Evolutionary conservation across 257 asterid genomes (phyloP), one percentile per base, ranked within the genome.

Genomic region (Solanum habrochaites): DNA sequence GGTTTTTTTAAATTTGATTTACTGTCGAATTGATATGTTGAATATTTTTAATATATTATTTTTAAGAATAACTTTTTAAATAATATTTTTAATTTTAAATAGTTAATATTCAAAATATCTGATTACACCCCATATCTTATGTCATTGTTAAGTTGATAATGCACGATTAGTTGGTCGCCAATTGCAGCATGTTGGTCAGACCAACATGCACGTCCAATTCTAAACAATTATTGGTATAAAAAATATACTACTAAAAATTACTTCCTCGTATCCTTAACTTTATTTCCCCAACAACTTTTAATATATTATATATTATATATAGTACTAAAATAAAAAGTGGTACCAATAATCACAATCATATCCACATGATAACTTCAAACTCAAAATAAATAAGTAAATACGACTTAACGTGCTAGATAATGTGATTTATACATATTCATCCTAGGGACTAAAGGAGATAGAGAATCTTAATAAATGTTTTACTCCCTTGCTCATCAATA

Each of bases 1-100:
- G 29, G 32, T 2, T 0, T 66, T 5, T 25, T 66, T 0, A 37
- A 4, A n/a, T n/a, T n/a, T 62, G 1, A 66, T 64, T 11, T 66
- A n/a, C 12, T 4, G 11, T 1, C 3, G 2, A 1, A 11, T n/a
- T 5, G n/a, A 5, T 25, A 5, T 12, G 2, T 66, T 25, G 0
- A 2, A 25, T 1, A 66, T 25, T 25, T 5, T n/a, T 11, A 62
- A 0, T 27, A 27, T 27, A 20, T 56, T 20, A 56, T 56, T 20
- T 56, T 56, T 56, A 56, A 0, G 0, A 56, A 56, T 20, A 2
- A 1, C 2, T 56, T 56, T 56, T 0, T 20, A 20, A 56, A 56
- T 20, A 18, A 56, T 56, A 18, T 10, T 0, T 23, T 0, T 4
- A 4, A 4, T 62, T 62, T 62, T 0, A 0, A 10, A 60, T 9